Percentiles rank a stretch among this genome's conserved stretches.
Evolutionary conservation across 2,329 filamentous ascomycete species (phyloP).

Genomic region (Gnomoniopsis smithogilvyi): DNA sequence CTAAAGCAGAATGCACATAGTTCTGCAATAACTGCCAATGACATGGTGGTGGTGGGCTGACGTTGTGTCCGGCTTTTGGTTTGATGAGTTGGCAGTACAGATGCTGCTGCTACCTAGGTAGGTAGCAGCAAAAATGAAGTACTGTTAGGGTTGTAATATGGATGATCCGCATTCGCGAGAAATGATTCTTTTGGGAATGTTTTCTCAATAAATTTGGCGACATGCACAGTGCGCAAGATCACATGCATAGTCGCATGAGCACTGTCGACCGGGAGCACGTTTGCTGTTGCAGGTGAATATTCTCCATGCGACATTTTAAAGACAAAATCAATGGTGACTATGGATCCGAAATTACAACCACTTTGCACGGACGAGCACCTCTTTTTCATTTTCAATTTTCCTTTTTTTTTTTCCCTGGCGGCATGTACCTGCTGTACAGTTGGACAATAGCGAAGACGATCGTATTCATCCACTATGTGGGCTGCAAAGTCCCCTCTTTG

Average conservation of each 20-base stretch:
- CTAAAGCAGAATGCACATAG: neutral
- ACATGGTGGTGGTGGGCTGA: neutral
- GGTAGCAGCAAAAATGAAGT: neutral
- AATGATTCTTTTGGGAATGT: too few species aligned
- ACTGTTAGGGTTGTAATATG: neutral
- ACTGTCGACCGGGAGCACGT: too few species aligned
- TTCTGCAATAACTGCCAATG: constrained; percentile 2
- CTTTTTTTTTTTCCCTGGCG: too few species aligned
- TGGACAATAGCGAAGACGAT: neutral
- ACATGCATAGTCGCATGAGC: too few species aligned
- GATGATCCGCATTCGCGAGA: too few species aligned
- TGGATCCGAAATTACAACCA: too few species aligned
- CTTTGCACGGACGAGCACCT: neutral
- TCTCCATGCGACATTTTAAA: too few species aligned
- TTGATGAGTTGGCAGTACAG: constrained; percentile 2
- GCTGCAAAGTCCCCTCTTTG: constrained; percentile 9
- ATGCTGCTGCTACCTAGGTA: neutral
- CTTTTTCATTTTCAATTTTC: too few species aligned
- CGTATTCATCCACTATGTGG: constrained; percentile 11
- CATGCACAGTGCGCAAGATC: too few species aligned
- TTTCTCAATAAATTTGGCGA: too few species aligned
- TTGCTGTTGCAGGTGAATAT: too few species aligned
- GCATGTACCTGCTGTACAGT: neutral
- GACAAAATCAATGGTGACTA: too few species aligned
- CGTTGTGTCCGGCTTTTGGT: neutral